Percentiles rank a stretch among this genome's conserved stretches.
phyloP scores from a whole-genome alignment of 345 rosid genomes.

The Euphorbia pulcherrima region DNA sequence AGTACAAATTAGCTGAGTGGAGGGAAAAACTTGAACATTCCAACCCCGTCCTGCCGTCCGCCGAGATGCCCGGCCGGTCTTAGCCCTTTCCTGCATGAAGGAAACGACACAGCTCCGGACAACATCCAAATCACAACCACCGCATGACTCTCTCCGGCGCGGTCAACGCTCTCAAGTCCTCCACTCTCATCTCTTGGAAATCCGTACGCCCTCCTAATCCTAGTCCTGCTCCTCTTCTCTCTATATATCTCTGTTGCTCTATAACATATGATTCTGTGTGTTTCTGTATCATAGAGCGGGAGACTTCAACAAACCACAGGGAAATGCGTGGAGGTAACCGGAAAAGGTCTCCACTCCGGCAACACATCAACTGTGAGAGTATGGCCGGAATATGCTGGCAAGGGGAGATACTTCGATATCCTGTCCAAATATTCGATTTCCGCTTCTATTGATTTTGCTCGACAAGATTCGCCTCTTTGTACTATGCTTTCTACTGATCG shows the following conservation, averaged over 20 bases:
- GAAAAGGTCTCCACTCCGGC: constrained; percentile 67
- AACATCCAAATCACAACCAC: not conserved
- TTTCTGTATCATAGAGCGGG: constrained; percentile 45
- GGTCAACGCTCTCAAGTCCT: constrained; percentile 42
- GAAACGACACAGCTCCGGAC: not conserved
- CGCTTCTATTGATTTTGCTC: constrained; percentile 56
- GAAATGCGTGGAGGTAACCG: constrained; percentile 47
- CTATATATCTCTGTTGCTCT: not conserved
- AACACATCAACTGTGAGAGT: constrained; percentile 54
- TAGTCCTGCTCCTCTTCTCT: not conserved
- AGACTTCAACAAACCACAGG: constrained; percentile 68
- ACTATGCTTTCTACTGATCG: constrained; percentile 63
- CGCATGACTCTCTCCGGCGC: constrained; percentile 38
- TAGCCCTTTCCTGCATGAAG: no score
- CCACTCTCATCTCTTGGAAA: constrained; percentile 53
- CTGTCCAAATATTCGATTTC: constrained; percentile 45
- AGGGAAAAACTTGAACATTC: not conserved
- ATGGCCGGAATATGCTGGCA: constrained; percentile 60
- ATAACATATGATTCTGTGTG: not conserved
- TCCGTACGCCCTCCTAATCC: constrained; percentile 24
- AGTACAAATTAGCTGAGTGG: no score
- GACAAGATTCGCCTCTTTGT: constrained; percentile 54
- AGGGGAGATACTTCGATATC: constrained; percentile 61
- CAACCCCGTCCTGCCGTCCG: no score
- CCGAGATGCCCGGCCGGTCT: no score